Conservation (phyloP, 2,329 filamentous ascomycete genomes). For the Fusarium abutilonis region DNA sequence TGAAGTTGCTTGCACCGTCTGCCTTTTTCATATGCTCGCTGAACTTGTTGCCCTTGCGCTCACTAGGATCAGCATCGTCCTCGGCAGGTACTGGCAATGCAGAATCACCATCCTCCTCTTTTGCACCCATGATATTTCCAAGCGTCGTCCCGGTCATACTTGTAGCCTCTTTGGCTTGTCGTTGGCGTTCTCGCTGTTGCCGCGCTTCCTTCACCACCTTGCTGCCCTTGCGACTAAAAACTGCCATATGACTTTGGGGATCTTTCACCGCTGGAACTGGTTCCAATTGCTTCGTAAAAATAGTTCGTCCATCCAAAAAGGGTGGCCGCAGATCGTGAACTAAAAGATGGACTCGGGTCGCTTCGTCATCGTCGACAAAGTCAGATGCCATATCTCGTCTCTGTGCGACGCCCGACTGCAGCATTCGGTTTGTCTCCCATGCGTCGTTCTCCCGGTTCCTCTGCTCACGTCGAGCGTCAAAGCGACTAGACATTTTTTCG, state of each 20-base stretch:
- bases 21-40: constrained; percentile 88
- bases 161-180: constrained; percentile 94
- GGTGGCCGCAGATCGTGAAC: constrained; percentile 94
- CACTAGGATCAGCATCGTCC: constrained; percentile 68
- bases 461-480: constrained; percentile 76
- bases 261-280: constrained; percentile 93
- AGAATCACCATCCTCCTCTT: constrained; percentile 91
- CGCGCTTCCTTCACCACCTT: constrained; percentile 90
- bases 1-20: constrained; percentile 89
- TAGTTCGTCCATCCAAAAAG: constrained; percentile 91
- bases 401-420: constrained; percentile 95
- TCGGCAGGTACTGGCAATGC: constrained; percentile 80
- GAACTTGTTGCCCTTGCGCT: constrained; percentile 74
- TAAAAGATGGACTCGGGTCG: constrained; percentile 86
- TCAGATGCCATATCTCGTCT: constrained; percentile 81
- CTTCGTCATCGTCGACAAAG: constrained; percentile 87
- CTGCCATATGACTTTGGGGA: constrained; percentile 97
- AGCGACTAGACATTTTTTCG: constrained; percentile 81
- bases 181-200: constrained; percentile 91
- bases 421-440: constrained; percentile 99
- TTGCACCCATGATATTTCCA: constrained; percentile 95
- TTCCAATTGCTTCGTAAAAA: constrained; percentile 97
- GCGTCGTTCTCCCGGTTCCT: constrained; percentile 95
- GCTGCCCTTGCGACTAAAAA: constrained; percentile 95
- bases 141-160: constrained; percentile 90